Conservation (phyloP, 2,329 filamentous ascomycete genomes). For the Metarhizium anisopliae region DNA sequence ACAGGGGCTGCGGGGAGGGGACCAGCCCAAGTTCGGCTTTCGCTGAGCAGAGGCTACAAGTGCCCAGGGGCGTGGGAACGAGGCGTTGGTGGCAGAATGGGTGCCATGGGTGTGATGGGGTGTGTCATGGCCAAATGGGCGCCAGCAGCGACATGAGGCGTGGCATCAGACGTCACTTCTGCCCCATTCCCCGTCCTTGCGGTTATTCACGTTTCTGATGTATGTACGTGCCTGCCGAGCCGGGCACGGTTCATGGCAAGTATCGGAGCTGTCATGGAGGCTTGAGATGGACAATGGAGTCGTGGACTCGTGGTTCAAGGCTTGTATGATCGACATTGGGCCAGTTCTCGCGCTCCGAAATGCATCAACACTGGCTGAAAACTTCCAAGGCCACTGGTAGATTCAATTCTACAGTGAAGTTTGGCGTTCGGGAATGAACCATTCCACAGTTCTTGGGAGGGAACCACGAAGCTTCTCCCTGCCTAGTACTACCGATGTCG, state of each 20-base stretch:
- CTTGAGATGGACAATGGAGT: background rate
- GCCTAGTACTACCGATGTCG: too few species aligned
- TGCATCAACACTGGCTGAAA: too few species aligned
- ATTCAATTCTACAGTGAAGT: too few species aligned
- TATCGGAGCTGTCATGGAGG: background rate
- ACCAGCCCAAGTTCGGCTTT: background rate
- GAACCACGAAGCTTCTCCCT: too few species aligned
- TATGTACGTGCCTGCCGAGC: background rate
- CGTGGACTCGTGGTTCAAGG: background rate
- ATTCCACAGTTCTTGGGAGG: too few species aligned
- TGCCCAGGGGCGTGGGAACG: background rate
- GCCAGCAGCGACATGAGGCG: background rate
- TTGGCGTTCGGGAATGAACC: too few species aligned
- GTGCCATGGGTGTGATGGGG: background rate
- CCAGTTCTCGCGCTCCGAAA: too few species aligned
- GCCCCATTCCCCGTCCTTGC: background rate
- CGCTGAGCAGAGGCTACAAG: background rate
- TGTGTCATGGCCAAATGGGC: background rate
- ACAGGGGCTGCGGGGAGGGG: background rate
- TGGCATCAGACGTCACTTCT: background rate
- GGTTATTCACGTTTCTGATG: background rate
- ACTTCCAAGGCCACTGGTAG: too few species aligned
- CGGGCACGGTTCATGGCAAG: background rate
- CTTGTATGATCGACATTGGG: background rate
- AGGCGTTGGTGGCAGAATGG: background rate